Percentiles rank a stretch among this genome's conserved stretches.
phyloP scores from a whole-genome alignment of 2,329 filamentous ascomycete genomes.

The Penicillium palitans region DNA sequence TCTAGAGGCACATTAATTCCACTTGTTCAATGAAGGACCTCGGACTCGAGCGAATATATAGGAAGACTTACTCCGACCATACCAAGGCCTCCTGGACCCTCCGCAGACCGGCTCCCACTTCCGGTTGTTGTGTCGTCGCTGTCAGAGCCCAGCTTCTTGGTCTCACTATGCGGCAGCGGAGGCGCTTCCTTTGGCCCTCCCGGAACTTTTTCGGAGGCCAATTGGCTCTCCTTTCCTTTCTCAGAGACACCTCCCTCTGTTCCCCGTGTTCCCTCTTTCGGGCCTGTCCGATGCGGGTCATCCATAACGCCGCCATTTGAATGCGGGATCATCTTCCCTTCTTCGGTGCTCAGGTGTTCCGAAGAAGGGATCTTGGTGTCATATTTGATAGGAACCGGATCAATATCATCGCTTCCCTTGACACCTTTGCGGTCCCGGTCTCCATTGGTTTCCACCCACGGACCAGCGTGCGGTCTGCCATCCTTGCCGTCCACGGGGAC shows the following conservation, averaged over 20 bases:
- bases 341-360: constrained; percentile 42
- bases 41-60: not conserved
- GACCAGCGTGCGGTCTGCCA: constrained; percentile 88
- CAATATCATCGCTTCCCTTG: constrained; percentile 37
- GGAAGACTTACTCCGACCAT: constrained; percentile 54
- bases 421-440: constrained; percentile 49
- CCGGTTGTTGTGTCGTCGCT: constrained; percentile 36
- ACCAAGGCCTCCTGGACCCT: constrained; percentile 48
- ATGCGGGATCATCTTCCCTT: constrained; percentile 49
- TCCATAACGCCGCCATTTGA: constrained; percentile 85
- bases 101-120: constrained; percentile 43
- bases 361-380: constrained; percentile 29
- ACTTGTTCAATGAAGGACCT: not conserved
- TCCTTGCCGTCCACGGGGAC: constrained; percentile 90
- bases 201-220: constrained; percentile 72
- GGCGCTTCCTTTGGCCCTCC: constrained; percentile 83
- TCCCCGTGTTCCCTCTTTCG: constrained; percentile 82
- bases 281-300: constrained; percentile 71
- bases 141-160: constrained; percentile 60
- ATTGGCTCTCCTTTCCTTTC: constrained; percentile 74
- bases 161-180: constrained; percentile 76
- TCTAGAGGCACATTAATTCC: constrained; percentile 52
- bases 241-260: constrained; percentile 87
- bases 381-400: constrained; percentile 30
- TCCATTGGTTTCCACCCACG: constrained; percentile 57